These are phyloP conservation scores for Amniculicola lignicola DNA, from an alignment of 495 filamentous ascomycete genomes.

Conservation along the genomic window DNA sequence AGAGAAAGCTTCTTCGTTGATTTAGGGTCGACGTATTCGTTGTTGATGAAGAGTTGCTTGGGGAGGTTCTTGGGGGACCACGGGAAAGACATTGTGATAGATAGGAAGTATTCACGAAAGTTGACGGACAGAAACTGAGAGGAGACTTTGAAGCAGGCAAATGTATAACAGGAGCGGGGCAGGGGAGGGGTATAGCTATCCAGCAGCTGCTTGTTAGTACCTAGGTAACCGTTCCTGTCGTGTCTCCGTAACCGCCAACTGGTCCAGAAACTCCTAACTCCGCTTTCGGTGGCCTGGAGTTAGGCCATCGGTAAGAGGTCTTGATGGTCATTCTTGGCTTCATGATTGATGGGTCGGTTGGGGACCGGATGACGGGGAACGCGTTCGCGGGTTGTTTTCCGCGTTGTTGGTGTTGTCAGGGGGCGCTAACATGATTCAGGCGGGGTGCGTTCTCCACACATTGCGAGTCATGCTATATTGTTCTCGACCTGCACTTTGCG, in stretches of 20 bases:
- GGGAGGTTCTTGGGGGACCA: conserved; percentile 42
- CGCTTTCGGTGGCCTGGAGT: background rate
- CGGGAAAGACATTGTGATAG: conserved; percentile 33
- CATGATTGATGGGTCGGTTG: background rate
- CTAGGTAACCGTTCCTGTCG: background rate
- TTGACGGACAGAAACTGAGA: background rate
- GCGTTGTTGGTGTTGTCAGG: no score
- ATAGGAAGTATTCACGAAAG: no score
- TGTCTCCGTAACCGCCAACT: no score
- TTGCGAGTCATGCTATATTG: no score
- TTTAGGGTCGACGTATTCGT: conserved; percentile 47
- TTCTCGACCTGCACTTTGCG: no score
- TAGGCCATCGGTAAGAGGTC: background rate
- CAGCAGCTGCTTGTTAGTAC: background rate
- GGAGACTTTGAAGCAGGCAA: background rate
- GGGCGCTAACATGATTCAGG: no score
- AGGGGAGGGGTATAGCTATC: conserved; percentile 20
- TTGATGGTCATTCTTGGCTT: conserved; percentile 1
- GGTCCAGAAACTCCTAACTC: conserved; percentile 6
- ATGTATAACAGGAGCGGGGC: conserved; percentile 5
- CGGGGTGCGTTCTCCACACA: no score
- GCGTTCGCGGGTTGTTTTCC: conserved; percentile 30
- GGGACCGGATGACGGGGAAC: conserved; percentile 12
- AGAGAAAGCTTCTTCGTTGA: conserved; percentile 43
- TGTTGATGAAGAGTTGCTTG: conserved; percentile 48